These are phyloP conservation scores for Trichoderma atrobrunneum DNA, from an alignment of 2,329 filamentous ascomycete genomes.

Conservation along the genomic window DNA sequence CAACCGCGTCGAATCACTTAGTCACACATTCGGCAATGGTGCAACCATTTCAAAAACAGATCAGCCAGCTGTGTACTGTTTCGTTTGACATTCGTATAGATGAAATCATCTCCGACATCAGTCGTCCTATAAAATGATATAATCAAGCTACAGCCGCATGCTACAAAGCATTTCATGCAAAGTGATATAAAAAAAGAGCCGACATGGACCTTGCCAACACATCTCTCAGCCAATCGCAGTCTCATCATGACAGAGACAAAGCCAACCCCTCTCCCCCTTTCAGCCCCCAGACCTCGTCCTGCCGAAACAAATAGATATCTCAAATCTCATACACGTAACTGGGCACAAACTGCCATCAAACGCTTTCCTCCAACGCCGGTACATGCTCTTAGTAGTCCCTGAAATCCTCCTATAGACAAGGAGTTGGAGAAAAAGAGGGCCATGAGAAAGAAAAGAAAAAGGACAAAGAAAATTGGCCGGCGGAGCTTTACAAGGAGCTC, in stretches of 20 bases:
- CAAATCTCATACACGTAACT: background rate
- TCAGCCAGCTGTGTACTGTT: background rate
- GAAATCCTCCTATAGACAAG: background rate
- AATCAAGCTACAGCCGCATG: background rate
- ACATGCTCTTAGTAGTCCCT: background rate
- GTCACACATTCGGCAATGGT: background rate
- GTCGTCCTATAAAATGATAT: background rate
- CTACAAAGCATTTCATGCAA: background rate
- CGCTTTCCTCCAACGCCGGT: constrained; percentile 15
- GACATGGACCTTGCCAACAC: background rate
- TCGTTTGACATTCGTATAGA: background rate
- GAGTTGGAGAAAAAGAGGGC: background rate
- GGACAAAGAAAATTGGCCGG: background rate
- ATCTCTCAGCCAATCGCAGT: background rate
- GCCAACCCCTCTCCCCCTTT: background rate
- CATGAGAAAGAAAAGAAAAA: background rate
- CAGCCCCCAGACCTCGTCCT: background rate
- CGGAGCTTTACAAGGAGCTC: constrained; percentile 40
- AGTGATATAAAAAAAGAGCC: background rate
- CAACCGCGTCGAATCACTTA: background rate
- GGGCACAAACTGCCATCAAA: constrained; percentile 3
- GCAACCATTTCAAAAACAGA: background rate
- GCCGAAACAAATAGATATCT: background rate
- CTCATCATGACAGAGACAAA: background rate
- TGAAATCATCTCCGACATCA: background rate